Evolutionary conservation across 345 rosid species (phyloP), one percentile per base, ranked within the genome.

Genomic region (Microthlaspi erraticum): DNA sequence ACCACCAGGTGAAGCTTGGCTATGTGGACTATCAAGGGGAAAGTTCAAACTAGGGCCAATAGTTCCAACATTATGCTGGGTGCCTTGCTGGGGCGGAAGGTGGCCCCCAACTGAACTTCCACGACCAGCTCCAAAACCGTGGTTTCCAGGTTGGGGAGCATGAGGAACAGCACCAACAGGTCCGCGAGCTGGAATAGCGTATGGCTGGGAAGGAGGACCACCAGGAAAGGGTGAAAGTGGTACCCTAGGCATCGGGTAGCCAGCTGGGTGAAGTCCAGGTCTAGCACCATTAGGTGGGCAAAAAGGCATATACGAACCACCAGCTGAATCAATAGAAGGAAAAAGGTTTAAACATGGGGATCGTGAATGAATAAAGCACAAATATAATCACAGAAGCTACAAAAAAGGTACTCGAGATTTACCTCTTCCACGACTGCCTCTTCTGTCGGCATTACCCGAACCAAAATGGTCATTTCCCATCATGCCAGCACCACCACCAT

Each of bases 171-270:
- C 86, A 62, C 98, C 98, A 68, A 90, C 93, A 14, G 99, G 97
- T 71, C 99, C 97, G 75, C 96, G 97, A 51, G 92, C 78, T 26
- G 99, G 99, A 75, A 95, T 95, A 64, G 97, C 87, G 58, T 95
- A 95, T 20, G 98, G 99, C 85, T 92, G 98, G 64, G 97, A 80
- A 57, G 91, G 84, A 64, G 91, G 88, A 65, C 83, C 91, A 33
- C 96, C 96, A 50, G 85, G 98, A 75, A 88, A 91, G 17, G 85
- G 87, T 56, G 96, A 83, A 59, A 88, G 81, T 54, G 97, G 94
- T 45, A 83, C 88, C 79, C 96, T 85, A 63, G 98, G 88, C 78
- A 88, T 83, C 26, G 98, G 88, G 64, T 77, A 95, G 26, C 93
- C 99, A 71, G 91, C 83, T 53, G 96, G 91, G 85, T 91, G 98